Evolutionary conservation across 257 asterid genomes (phyloP).

Genomic region (Solanum chmielewskii): DNA sequence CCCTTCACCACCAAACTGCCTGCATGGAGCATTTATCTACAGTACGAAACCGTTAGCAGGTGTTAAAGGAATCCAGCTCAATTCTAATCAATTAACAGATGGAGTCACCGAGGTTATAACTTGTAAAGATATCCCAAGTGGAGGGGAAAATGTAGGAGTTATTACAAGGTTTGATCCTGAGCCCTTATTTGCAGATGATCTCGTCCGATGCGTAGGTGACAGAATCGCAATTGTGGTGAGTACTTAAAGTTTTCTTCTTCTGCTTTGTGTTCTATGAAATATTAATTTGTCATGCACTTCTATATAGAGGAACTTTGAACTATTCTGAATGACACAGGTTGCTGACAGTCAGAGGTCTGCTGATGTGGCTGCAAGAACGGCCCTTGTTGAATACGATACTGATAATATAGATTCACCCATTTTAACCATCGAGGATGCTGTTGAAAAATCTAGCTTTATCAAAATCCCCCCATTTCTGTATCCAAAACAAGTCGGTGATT

Average conservation of each 20-base stretch:
- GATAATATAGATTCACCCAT: slow-evolving; percentile 46
- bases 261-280: not conserved
- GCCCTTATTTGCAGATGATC: slow-evolving; percentile 52
- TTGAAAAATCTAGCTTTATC: slow-evolving; percentile 41
- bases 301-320: not conserved
- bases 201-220: slow-evolving; percentile 48
- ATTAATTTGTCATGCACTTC: not conserved
- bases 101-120: slow-evolving; percentile 33
- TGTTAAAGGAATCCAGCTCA: slow-evolving; percentile 30
- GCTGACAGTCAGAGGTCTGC: slow-evolving; percentile 55
- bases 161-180: slow-evolving; percentile 27
- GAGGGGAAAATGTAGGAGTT: slow-evolving; percentile 50
- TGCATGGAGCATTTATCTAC: slow-evolving; percentile 53
- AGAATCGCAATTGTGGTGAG: slow-evolving; percentile 55
- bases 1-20: slow-evolving; percentile 58
- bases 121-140: slow-evolving; percentile 50
- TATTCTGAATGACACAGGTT: slow-evolving; percentile 18
- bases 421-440: slow-evolving; percentile 65
- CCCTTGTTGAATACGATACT: slow-evolving; percentile 39
- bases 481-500: slow-evolving; percentile 47
- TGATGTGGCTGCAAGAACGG: slow-evolving; percentile 39
- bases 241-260: not conserved
- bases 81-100: slow-evolving; percentile 14
- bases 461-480: slow-evolving; percentile 32
- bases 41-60: slow-evolving; percentile 53